phyloP scores from a whole-genome alignment of 2,329 filamentous ascomycete species.

The Fusarium sp. region DNA sequence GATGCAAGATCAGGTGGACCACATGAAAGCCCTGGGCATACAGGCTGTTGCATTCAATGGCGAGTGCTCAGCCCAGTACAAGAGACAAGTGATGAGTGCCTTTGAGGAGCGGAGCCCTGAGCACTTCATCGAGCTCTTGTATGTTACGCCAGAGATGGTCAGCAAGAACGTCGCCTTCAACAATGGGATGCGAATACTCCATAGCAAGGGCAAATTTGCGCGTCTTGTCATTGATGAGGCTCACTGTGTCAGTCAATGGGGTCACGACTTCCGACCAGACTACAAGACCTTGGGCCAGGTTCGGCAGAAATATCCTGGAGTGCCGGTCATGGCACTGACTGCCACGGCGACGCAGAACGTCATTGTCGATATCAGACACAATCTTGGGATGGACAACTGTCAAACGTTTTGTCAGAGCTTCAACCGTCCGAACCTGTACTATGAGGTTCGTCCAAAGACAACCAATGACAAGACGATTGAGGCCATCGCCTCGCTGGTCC shows the following conservation, averaged over 20 bases:
- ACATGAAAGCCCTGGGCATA: constrained; percentile 76
- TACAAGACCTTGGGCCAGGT: constrained; percentile 87
- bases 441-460: constrained; percentile 79
- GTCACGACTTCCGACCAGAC: constrained; percentile 95
- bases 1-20: constrained; percentile 96
- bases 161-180: constrained; percentile 77
- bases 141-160: constrained; percentile 97
- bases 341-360: constrained; percentile 95
- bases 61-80: constrained; percentile 69
- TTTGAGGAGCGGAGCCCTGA: constrained; percentile 72
- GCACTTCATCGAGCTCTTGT: constrained; percentile 82
- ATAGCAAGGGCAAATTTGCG: constrained; percentile 75
- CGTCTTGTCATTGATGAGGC: constrained; percentile 97
- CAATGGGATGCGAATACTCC: constrained; percentile 70
- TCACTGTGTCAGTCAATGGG: constrained; percentile 99
- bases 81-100: constrained; percentile 69
- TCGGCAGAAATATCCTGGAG: constrained; percentile 72
- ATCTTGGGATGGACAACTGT: constrained; percentile 81
- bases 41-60: constrained; percentile 84
- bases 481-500: constrained; percentile 72
- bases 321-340: constrained; percentile 93
- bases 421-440: constrained; percentile 93
- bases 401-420: constrained; percentile 90
- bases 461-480: constrained; percentile 57
- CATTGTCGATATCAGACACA: constrained; percentile 88